Conservation (phyloP, 208 protist genomes). For the Wallacemonas collosoma region DNA sequence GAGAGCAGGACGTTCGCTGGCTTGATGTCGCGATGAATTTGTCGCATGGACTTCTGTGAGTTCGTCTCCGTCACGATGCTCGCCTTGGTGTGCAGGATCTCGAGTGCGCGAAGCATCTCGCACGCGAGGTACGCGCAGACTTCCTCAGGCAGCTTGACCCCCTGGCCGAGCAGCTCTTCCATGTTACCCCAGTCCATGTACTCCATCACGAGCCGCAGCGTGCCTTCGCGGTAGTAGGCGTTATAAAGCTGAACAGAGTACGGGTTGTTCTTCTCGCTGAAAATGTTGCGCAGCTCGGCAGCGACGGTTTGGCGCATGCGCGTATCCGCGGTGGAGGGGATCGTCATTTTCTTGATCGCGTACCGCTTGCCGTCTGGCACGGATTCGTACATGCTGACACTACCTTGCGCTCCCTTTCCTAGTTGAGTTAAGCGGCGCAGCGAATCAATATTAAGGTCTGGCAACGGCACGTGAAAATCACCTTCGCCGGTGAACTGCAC, state of each 20-base stretch:
- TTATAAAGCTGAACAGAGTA: conserved; percentile 87
- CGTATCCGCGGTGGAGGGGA: conserved; percentile 58
- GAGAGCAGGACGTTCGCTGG: conserved; percentile 89
- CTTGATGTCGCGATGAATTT: conserved; percentile 91
- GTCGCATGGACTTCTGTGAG: conserved; percentile 61
- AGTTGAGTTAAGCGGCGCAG: conserved; percentile 50
- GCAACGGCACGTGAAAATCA: conserved; percentile 67
- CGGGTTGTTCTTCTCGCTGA: conserved; percentile 61
- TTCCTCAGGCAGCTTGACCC: conserved; percentile 45
- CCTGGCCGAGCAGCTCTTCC: conserved; percentile 72
- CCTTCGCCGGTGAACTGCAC: conserved; percentile 82
- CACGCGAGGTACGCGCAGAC: conserved; percentile 73
- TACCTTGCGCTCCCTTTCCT: conserved; percentile 76
- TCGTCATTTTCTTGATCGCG: conserved; percentile 81
- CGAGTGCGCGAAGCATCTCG: conserved; percentile 83
- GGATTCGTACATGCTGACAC: conserved; percentile 72
- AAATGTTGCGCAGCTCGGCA: conserved; percentile 84
- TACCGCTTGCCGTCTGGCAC: conserved; percentile 38
- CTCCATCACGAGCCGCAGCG: conserved; percentile 83
- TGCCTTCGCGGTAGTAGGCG: conserved; percentile 74
- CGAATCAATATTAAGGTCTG: conserved; percentile 66
- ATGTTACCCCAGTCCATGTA: conserved; percentile 92
- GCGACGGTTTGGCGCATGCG: conserved; percentile 74
- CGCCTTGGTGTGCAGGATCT: conserved; percentile 82
- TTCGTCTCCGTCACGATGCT: conserved; percentile 83